These are phyloP conservation scores for Pichia sp. DNA, from an alignment of 1,139 yeast species.

Conservation along the genomic window DNA sequence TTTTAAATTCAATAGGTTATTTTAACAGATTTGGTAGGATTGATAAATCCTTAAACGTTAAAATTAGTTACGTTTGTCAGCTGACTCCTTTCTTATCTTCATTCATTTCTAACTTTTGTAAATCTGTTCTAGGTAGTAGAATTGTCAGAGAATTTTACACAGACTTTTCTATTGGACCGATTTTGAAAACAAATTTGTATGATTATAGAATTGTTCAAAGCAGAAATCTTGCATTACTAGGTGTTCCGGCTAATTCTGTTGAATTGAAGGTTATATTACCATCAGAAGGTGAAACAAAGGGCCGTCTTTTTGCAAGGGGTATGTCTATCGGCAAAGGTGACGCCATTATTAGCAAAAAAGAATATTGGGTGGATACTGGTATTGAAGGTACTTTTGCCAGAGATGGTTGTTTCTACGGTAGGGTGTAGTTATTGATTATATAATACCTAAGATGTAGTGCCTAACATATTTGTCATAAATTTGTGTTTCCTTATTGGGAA, in stretches of 20 bases:
- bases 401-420: conserved; percentile 64
- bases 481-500: not conserved
- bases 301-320: conserved; percentile 55
- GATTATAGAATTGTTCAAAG: conserved; percentile 47
- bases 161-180: conserved; percentile 48
- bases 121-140: conserved; percentile 44
- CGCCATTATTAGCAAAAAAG: conserved; percentile 33
- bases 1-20: conserved; percentile 33
- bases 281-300: conserved; percentile 35
- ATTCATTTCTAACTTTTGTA: conserved; percentile 35
- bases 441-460: too few relatives aligned
- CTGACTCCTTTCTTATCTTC: conserved; percentile 21
- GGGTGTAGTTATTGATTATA: not conserved
- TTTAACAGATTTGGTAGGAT: conserved; percentile 31
- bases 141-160: conserved; percentile 47
- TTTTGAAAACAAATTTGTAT: conserved; percentile 51
- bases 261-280: conserved; percentile 41
- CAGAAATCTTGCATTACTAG: conserved; percentile 23
- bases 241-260: conserved; percentile 44
- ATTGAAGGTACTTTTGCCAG: conserved; percentile 56
- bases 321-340: conserved; percentile 52
- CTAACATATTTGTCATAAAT: too few relatives aligned
- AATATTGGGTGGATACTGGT: conserved; percentile 48
- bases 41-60: conserved; percentile 14
- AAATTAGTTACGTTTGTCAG: conserved; percentile 19